Base-by-base conservation (phyloP, 2,329 filamentous ascomycete genomes). In the Sclerotinia sclerotiorum region DNA sequence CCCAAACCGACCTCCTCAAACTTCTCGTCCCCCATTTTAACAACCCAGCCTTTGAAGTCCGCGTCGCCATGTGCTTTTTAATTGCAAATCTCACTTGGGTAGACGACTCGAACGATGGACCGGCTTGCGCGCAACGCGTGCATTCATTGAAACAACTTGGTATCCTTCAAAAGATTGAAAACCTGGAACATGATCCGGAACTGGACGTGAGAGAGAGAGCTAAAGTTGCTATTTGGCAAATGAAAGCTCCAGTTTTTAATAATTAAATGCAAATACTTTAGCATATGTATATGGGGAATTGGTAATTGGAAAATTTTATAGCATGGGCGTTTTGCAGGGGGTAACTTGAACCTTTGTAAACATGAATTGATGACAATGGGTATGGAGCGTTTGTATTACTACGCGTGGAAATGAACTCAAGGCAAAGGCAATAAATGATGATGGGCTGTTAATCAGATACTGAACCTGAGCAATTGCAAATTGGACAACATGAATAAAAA, bases 21-120 rank as follows among this genome's bases (percentile, higher is more conserved):
- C 85, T 90, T 60, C 82, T 97, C 58, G 85, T 90, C 11, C 86
- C 87, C 21, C 88, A 97, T 68, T 91, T 95, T 74, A 85, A 82
- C 57, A 92, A 93, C 78, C 85, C 87, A 55, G 87, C 91, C 76
- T 85, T 86, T 57, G 87, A 90, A 54, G 89, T 99, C 8, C 88
- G 94, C 7, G 84, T 89, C 27, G 89, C 90, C 57, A 87, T 95
- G 73, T 93, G 92, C 72, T 94, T 94, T 85, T 84, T 97, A 55
- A 84, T 96, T 56, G 91, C 89, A 77, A 97, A 97, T 77, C 84
- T 99, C 55, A 91, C 92, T 0, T 96, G 90, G 83, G 84, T 89
- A 70, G 94, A 97, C 70, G 90, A 94, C 74, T 83, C 85, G 8
- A 83, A 80, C 42, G 93, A 97, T 73, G 81, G 83, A 27, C 81